Evolutionary conservation across 768 basidiomycete genomes (phyloP), one percentile per base, ranked within the genome.

Genomic region (Filobasidium floriforme): DNA sequence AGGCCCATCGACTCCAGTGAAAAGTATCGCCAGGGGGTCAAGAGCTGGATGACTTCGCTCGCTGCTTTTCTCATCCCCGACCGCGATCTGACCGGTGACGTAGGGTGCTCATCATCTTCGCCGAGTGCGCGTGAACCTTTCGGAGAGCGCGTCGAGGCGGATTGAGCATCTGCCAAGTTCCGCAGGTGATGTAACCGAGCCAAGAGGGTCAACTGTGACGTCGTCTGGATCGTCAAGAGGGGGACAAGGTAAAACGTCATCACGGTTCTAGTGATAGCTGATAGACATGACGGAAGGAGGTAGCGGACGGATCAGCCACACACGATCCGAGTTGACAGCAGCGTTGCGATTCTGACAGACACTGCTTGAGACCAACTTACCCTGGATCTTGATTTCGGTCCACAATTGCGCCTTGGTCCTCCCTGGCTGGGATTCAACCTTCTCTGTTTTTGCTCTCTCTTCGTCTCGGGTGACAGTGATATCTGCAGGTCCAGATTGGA

Each of bases 361-460:
- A 44, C 43, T 10, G 43, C 43, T 10, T 19, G 43, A 44, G 19
- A 49, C 49, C 12, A 24, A 81, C 84, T 57, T 73, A 88, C 90
- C 87, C 40, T 93, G 85, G 43, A 92, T 84, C 77, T 96, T 97
- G 43, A 96, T 84, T 78, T 96, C 91, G 65, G 87, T 86, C 94
- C 94, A 98, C 7, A 98, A 81, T 72, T 93, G 88, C 1, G 83
- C 84, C 75, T 88, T 92, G n/a, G 84, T 86, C 68, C 84, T 81
- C 28, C 22, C 54, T 7, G 54, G 26, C 29, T 19, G 18, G 7
- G 22, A 6, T 24, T 7, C 18, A 7, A 15, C 15, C 54, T 19
- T 57, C 54, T 14, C 29, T 32, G 5, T n/a, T 28, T 15, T 7
- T 51, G 5, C 46, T 18, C 46, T 24, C 12, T 19, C 46, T 51